These are phyloP conservation scores for Pestalotiopsis fici DNA, from an alignment of 2,329 filamentous ascomycete genomes.

Conservation along the genomic window DNA sequence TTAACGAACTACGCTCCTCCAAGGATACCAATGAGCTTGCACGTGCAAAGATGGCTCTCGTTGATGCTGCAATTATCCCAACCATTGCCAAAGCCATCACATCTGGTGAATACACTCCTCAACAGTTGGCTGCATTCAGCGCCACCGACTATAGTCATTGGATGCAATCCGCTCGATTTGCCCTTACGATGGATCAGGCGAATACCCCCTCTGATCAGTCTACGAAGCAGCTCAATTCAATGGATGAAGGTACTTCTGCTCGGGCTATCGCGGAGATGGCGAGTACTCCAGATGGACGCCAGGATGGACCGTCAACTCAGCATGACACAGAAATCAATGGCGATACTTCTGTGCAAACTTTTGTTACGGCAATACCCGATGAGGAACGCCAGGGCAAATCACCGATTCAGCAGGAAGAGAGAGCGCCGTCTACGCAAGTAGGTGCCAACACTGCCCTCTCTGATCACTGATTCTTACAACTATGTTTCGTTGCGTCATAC, in stretches of 20 bases:
- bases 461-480: neutral
- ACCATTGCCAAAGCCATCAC: conserved; percentile 25
- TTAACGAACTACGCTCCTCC: conserved; percentile 14
- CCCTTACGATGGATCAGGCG: no score
- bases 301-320: neutral
- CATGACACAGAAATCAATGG: neutral
- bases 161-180: neutral
- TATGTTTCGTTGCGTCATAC: neutral
- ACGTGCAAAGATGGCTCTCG: conserved; percentile 17
- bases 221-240: neutral
- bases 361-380: neutral
- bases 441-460: neutral
- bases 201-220: neutral
- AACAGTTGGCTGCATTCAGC: conserved; percentile 18
- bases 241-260: no score
- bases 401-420: neutral
- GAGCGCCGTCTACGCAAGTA: neutral
- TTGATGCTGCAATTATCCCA: conserved; percentile 14
- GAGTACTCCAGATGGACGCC: neutral
- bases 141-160: neutral
- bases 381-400: neutral
- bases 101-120: conserved; percentile 14
- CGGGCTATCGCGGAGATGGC: neutral
- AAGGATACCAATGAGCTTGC: conserved; percentile 7
- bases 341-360: neutral